Percentiles rank a stretch among this genome's conserved stretches.
Conservation (phyloP, 768 basidiomycete genomes). For the Boletus rubescentipes region DNA sequence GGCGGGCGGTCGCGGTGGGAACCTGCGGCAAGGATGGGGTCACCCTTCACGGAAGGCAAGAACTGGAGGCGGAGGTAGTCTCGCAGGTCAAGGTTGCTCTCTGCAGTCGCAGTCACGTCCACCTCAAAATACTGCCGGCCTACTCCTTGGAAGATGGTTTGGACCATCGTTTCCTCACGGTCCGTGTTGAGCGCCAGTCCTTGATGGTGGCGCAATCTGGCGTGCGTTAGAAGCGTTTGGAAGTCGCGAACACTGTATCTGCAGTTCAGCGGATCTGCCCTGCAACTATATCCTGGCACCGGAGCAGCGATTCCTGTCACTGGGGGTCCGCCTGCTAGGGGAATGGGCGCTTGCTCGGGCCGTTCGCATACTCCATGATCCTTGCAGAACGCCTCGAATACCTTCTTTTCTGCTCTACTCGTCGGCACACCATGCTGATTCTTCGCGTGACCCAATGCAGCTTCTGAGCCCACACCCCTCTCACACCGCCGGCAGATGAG, state of each 20-base stretch:
- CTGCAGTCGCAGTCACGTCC: not conserved
- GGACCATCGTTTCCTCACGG: not conserved
- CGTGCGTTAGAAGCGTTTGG: not conserved
- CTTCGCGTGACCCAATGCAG: not conserved
- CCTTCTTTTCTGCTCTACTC: not conserved
- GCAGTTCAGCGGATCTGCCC: slow-evolving; percentile 1
- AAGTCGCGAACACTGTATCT: slow-evolving; percentile 1
- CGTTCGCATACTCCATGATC: not conserved
- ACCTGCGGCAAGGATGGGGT: not conserved
- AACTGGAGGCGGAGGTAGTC: not conserved
- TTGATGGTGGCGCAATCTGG: not conserved
- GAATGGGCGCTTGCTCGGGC: not conserved
- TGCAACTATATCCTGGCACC: not conserved
- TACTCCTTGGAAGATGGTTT: not conserved
- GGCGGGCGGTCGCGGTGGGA: not conserved
- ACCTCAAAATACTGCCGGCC: not conserved
- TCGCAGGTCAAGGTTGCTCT: not conserved
- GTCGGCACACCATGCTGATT: not conserved
- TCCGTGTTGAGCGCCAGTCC: not conserved
- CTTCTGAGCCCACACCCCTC: not conserved
- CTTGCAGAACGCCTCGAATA: not conserved
- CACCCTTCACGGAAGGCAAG: not conserved
- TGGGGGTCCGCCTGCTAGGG: not conserved
- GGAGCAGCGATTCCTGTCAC: not conserved
- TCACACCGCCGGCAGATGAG: slow-evolving; percentile 2